Base-by-base conservation (phyloP, 495 filamentous ascomycete genomes). In the Penicillium steckii region DNA sequence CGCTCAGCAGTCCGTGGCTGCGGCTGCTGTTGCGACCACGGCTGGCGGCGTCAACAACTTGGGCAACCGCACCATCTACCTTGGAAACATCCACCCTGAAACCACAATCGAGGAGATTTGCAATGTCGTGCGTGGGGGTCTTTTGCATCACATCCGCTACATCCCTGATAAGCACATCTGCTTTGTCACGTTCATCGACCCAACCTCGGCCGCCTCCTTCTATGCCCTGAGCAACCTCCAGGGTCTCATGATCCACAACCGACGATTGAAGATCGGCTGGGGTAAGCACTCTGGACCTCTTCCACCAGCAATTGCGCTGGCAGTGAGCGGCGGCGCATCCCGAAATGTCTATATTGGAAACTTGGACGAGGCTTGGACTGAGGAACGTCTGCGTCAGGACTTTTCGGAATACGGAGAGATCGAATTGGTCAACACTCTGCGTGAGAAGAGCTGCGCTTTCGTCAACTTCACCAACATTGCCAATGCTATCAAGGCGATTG, bases 391-490 rank as follows among this genome's bases (percentile, higher is more conserved):
- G 56, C 82, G 92, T 55, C 92, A 97, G 65, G 94, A 98, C 71
- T 98, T 98, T 66, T 89, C 92, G 15, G 94, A 98, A 70, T 97
- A 90, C 59, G 94, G 94, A 55, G 94, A 98, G 75, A 97, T 97
- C 56, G 94, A 98, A 71, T 78, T 97, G 52, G 94, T 97, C 26
- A 98, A 98, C 75, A 87, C 95, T 13, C 75, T 98, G 44, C 86
- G 94, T 42, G 94, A 98, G 80, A 98, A 98, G 85, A 96, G 91
- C 74, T 97, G 94, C 69, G 94, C 94, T 0, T 98, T 98, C 62
- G 95, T 97, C 70, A 98, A 98, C 70, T 98, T 98, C 66, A 97
- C 94, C 62, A 97, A 98, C 74, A 98, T 98, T 60, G 94, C 94
- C 57, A 98, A 98, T 55, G 94, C 94, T 33, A 98, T 98, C 77